Percentiles rank a stretch among this genome's conserved stretches.
Evolutionary conservation across 441 rosid species (phyloP).

Genomic region (Aquilaria agallochum): DNA sequence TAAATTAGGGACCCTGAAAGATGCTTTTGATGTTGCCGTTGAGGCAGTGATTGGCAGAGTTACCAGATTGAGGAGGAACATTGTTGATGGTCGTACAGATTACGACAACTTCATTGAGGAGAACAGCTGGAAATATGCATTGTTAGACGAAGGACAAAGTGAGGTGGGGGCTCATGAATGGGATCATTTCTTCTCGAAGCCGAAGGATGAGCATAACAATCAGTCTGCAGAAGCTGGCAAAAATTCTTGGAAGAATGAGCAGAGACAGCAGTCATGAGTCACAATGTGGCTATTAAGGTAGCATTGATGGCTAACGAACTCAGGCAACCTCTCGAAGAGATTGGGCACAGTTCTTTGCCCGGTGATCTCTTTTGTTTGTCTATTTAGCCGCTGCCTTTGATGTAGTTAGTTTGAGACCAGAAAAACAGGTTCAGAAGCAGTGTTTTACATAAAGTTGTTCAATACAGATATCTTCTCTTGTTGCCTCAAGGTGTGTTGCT

Average conservation of each 20-base stretch:
- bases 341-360: too few relatives aligned
- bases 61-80: conserved; percentile 77
- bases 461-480: too few relatives aligned
- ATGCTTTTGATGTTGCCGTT: conserved; percentile 84
- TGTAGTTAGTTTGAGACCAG: too few relatives aligned
- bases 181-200: conserved; percentile 99
- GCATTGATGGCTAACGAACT: too few relatives aligned
- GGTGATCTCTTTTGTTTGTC: too few relatives aligned
- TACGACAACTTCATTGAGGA: conserved; percentile 89
- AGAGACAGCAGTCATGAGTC: conserved; percentile 42
- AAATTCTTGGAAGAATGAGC: conserved; percentile 93
- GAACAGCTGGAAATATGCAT: conserved; percentile 91
- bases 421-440: too few relatives aligned
- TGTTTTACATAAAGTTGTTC: too few relatives aligned
- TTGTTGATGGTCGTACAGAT: conserved; percentile 66
- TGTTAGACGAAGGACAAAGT: conserved; percentile 83
- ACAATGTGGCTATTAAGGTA: not conserved
- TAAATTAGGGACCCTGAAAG: conserved; percentile 58
- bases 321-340: too few relatives aligned
- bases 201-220: conserved; percentile 61
- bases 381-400: too few relatives aligned
- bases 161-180: conserved; percentile 85
- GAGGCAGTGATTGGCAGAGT: conserved; percentile 82
- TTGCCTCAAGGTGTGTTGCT: too few relatives aligned
- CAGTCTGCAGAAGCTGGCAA: conserved; percentile 80